Base-by-base conservation (phyloP, 192 early-diverging fungal species). In the Coemansia sp. region DNA sequence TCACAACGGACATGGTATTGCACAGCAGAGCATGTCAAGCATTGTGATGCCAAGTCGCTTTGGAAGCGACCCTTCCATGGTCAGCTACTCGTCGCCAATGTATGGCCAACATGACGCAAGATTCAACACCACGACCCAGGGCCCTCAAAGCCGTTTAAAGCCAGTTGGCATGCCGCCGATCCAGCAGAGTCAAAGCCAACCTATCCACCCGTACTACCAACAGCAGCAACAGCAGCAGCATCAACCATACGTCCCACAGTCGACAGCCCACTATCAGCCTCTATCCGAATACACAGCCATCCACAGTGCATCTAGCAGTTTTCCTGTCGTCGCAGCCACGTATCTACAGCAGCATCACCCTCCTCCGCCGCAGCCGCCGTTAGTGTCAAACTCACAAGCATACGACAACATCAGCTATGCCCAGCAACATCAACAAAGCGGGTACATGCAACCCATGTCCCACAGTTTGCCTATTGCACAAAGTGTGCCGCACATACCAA, bases 61-160 rank as follows among this genome's bases (percentile, higher is more conserved):
- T 12, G 64, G 69, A 58, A 62, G 35, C 33, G 76, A 68, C 60
- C 68, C 64, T 65, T 44, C 59, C 21, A 30, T 44, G 11, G 53
- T 71, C 1, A 67, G 76, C 4, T 64, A 63, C 30, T 11, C 15
- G 51, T 51, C 49, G n/a, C 24, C 33, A 33, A 69, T 64, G 59
- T 57, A 66, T 39, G 72, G 63, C 52, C 58, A 60, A 60, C 66
- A 78, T 33, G 52, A 58, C 15, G 26, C 60, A 23, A 67, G 43
- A 33, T 64, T 62, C n/a, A 57, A 62, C 14, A 21, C 35, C 43
- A 65, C 64, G 10, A 59, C 16, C 26, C 52, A 66, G 36, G 20
- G 24, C 20, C 45, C 44, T 4, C 59, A 45, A 61, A 36, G 49
- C 2, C 51, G 35, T 24, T 14, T 21, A 11, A 46, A 58, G 10